Percentiles rank a stretch among this genome's conserved stretches.
These are phyloP conservation scores for Magnolia sinica DNA, from an alignment of 164 flowering plant genomes.

Conservation along the genomic window DNA sequence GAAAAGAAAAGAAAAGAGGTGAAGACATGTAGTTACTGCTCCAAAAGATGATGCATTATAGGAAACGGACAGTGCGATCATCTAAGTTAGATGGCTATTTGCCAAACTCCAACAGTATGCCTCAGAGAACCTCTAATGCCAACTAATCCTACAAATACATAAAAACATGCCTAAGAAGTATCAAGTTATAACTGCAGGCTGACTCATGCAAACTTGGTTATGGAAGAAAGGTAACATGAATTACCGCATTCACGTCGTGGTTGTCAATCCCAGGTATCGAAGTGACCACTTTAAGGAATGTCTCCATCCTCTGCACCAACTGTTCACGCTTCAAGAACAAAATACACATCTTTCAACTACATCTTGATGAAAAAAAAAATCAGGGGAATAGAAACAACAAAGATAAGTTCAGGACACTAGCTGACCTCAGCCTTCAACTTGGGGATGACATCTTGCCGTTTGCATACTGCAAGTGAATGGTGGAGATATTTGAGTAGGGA, in stretches of 20 bases:
- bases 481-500: conserved; percentile 4
- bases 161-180: background rate
- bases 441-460: conserved; percentile 50
- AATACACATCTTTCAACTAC: conserved; percentile 16
- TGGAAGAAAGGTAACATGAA: background rate
- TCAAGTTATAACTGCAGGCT: background rate
- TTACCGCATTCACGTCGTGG: conserved; percentile 90
- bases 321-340: conserved; percentile 49
- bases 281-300: conserved; percentile 58
- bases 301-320: conserved; percentile 65
- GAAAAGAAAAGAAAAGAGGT: background rate
- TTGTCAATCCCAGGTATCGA: conserved; percentile 74
- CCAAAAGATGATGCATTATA: background rate
- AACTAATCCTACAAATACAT: background rate
- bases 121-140: too few relatives aligned
- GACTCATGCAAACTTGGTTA: background rate
- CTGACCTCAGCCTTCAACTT: conserved; percentile 77
- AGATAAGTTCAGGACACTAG: conserved; percentile 7
- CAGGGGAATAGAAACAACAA: background rate
- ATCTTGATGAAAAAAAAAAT: background rate
- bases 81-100: too few relatives aligned
- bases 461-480: conserved; percentile 55
- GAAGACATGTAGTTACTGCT: background rate
- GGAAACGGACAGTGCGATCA: background rate
- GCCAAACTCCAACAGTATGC: too few relatives aligned